Conservation (phyloP, 2,329 filamentous ascomycete genomes). For the Claviceps purpurea region DNA sequence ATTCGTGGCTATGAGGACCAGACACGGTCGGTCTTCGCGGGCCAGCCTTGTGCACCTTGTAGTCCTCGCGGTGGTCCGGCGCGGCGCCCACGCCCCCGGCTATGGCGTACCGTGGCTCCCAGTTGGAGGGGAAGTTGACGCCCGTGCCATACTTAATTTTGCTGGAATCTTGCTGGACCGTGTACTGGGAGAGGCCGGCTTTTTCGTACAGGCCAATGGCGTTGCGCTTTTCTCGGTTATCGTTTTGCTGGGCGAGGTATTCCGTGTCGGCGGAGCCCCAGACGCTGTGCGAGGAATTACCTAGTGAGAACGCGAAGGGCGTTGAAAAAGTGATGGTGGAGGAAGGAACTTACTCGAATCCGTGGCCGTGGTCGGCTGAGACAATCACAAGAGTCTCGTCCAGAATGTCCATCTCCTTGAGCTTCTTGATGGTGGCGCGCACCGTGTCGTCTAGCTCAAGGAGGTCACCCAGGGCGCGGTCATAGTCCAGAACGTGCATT, state of each 20-base stretch:
- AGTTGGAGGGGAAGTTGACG: constrained; percentile 67
- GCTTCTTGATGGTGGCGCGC: constrained; percentile 57
- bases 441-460: constrained; percentile 78
- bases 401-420: constrained; percentile 50
- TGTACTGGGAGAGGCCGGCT: constrained; percentile 69
- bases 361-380: constrained; percentile 80
- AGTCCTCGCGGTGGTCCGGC: constrained; percentile 68
- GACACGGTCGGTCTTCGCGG: constrained; percentile 48
- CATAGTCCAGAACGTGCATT: constrained; percentile 78
- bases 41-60: constrained; percentile 52
- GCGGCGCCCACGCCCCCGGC: constrained; percentile 57
- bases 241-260: constrained; percentile 53
- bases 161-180: constrained; percentile 29
- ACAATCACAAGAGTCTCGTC: constrained; percentile 69
- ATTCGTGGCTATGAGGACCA: constrained; percentile 44
- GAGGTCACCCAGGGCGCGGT: constrained; percentile 71
- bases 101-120: constrained; percentile 73
- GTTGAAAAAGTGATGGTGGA: neutral
- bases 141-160: constrained; percentile 59
- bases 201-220: constrained; percentile 62
- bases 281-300: constrained; percentile 30
- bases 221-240: constrained; percentile 58
- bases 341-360: constrained; percentile 47
- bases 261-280: constrained; percentile 70
- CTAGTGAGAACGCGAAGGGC: neutral